phyloP scores from a whole-genome alignment of 2,329 filamentous ascomycete species.

The Colletotrichum shisoi region DNA sequence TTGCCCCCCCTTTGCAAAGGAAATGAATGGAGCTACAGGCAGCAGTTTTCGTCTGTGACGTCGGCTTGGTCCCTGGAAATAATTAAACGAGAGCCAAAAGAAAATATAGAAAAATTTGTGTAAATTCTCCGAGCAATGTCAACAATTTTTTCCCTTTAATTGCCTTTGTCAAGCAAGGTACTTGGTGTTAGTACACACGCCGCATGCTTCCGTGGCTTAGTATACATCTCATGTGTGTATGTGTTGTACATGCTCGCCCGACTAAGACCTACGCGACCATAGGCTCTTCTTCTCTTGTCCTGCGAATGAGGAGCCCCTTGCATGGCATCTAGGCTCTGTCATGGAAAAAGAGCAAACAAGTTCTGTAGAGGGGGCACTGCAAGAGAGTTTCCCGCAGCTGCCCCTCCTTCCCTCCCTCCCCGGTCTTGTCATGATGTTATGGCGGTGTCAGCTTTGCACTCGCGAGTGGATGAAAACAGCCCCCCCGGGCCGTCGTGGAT shows the following conservation, averaged over 20 bases:
- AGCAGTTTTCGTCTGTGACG: constrained; percentile 29
- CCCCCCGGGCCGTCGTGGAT: constrained; percentile 34
- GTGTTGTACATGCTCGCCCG: background rate
- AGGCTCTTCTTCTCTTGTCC: background rate
- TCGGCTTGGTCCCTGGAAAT: constrained; percentile 7
- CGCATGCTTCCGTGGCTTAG: background rate
- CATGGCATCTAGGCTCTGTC: constrained; percentile 8
- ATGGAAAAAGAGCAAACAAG: too few relatives aligned
- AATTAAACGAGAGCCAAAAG: background rate
- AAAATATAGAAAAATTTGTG: background rate
- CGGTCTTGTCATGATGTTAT: constrained; percentile 24
- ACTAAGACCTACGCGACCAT: background rate
- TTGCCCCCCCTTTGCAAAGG: background rate
- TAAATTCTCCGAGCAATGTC: constrained; percentile 12
- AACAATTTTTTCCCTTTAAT: background rate
- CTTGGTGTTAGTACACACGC: background rate
- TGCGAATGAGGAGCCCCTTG: constrained; percentile 8
- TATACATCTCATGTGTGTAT: background rate
- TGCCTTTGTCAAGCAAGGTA: too few relatives aligned
- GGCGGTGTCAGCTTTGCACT: constrained; percentile 34
- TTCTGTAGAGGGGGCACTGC: background rate
- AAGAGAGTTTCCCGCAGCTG: constrained; percentile 2
- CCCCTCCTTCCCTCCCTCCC: background rate
- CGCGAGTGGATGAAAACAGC: constrained; percentile 33
- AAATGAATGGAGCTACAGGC: constrained; percentile 33